phyloP scores from a whole-genome alignment of 768 basidiomycete species.

The Suillus subluteus region DNA sequence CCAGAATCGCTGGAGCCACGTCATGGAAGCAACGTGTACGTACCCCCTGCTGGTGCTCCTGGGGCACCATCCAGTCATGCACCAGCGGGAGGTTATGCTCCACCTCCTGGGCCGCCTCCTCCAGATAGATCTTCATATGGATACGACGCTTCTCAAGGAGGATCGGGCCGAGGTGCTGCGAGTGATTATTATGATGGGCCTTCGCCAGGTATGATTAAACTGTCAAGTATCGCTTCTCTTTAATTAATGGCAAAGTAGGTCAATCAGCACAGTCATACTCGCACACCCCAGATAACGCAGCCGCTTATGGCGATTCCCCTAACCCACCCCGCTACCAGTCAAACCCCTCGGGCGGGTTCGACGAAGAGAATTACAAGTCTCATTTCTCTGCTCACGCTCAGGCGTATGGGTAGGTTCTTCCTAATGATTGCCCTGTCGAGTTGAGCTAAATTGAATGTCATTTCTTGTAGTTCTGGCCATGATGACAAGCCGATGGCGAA shows the following conservation, averaged over 20 bases:
- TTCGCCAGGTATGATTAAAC: slow-evolving; percentile 3
- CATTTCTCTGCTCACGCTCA: slow-evolving; percentile 33
- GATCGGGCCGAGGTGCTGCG: slow-evolving; percentile 4
- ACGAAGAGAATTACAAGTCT: slow-evolving; percentile 19
- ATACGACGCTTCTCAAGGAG: not conserved
- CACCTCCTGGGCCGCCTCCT: slow-evolving; percentile 6
- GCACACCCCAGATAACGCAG: slow-evolving; percentile 22
- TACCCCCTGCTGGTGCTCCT: slow-evolving; percentile 8
- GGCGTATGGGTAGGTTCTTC: slow-evolving; percentile 32
- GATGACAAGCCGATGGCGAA: slow-evolving; percentile 29
- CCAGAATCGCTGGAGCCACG: not conserved
- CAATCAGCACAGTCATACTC: slow-evolving; percentile 23
- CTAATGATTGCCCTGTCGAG: not conserved
- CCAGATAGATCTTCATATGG: not conserved
- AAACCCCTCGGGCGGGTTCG: slow-evolving; percentile 5
- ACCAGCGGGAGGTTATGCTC: slow-evolving; percentile 1
- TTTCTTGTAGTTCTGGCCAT: not conserved
- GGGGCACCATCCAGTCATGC: not conserved
- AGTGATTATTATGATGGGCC: slow-evolving; percentile 11
- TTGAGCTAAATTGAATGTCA: not conserved
- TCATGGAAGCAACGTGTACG: slow-evolving; percentile 3
- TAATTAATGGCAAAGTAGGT: slow-evolving; percentile 12
- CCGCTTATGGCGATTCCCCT: slow-evolving; percentile 15
- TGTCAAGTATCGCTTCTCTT: not conserved
- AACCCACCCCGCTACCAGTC: slow-evolving; percentile 20